Evolutionary conservation across 208 protist genomes (phyloP).

Genomic region (Novymonas esmeraldas): DNA sequence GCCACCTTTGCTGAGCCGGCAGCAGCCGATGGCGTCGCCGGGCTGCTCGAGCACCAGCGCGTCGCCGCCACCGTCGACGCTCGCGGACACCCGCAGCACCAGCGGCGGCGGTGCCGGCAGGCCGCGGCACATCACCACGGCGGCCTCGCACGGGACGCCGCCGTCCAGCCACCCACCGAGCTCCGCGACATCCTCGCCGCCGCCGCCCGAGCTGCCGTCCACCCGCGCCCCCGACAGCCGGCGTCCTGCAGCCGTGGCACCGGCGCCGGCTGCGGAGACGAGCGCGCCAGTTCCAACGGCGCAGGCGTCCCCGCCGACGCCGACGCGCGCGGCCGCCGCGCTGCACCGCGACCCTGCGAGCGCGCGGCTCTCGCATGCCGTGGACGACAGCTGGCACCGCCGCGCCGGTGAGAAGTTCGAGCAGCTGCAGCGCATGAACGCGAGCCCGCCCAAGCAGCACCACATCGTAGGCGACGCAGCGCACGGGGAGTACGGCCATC

Average conservation of each 20-base stretch:
- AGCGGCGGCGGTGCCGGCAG: neutral
- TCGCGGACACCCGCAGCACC: neutral
- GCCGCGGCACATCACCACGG: neutral
- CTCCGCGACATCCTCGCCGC: slow-evolving; percentile 2
- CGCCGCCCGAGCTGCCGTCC: slow-evolving; percentile 8
- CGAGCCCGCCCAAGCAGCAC: slow-evolving; percentile 27
- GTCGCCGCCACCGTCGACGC: neutral
- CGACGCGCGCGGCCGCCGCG: neutral
- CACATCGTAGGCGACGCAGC: slow-evolving; percentile 6
- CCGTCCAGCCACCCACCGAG: slow-evolving; percentile 1
- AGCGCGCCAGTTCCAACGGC: neutral
- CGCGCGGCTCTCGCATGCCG: slow-evolving; percentile 3
- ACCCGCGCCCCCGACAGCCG: slow-evolving; percentile 16
- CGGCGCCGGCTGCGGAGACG: neutral
- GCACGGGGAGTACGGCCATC: slow-evolving; percentile 3
- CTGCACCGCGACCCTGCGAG: slow-evolving; percentile 14
- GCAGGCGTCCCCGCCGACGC: slow-evolving; percentile 3
- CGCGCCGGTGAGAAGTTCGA: slow-evolving; percentile 66
- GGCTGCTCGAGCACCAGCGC: neutral
- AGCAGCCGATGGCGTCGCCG: neutral
- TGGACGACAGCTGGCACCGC: slow-evolving; percentile 50
- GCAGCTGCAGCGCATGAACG: slow-evolving; percentile 67
- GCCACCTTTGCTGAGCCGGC: neutral
- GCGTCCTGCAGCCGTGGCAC: neutral
- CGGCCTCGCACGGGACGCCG: neutral